Evolutionary conservation across 352 stramenopile species (phyloP).

Genomic region (Phytophthora pseudosyringae): DNA sequence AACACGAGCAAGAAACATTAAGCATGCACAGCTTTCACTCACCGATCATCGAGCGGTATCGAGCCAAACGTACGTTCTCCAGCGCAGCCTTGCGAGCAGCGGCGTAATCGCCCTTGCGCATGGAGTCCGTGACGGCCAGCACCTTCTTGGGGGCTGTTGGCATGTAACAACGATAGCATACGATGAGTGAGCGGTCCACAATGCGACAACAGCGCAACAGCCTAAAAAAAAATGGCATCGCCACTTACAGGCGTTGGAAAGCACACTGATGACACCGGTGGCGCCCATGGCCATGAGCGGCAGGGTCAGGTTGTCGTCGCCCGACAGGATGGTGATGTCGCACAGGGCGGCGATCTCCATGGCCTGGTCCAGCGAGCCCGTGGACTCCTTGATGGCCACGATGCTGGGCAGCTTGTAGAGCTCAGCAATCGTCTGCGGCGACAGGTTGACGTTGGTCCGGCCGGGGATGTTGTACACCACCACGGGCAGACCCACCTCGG

Average conservation of each 20-base stretch:
- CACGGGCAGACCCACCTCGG: conserved; percentile 90
- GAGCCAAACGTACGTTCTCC: conserved; percentile 69
- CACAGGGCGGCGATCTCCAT: conserved; percentile 89
- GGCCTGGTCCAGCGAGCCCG: conserved; percentile 91
- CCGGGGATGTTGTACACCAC: conserved; percentile 98
- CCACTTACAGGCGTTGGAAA: conserved; percentile 86
- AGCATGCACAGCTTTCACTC: too few relatives aligned
- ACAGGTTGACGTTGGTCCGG: conserved; percentile 95
- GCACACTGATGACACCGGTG: conserved; percentile 91
- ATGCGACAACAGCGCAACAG: not conserved
- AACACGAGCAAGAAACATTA: conserved; percentile 9
- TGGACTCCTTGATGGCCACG: conserved; percentile 98
- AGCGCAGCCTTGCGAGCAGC: conserved; percentile 84
- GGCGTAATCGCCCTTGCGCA: conserved; percentile 82
- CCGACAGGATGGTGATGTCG: conserved; percentile 92
- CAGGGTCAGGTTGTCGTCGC: conserved; percentile 92
- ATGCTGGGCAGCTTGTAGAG: conserved; percentile 95
- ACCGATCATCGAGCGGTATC: not conserved
- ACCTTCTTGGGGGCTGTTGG: conserved; percentile 82
- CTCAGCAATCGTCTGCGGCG: conserved; percentile 94
- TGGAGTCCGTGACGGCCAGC: conserved; percentile 78
- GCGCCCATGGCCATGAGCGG: conserved; percentile 91
- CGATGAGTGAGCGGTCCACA: conserved; percentile 1
- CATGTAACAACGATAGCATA: conserved; percentile 14
- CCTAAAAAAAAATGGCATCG: not conserved